Evolutionary conservation across 495 filamentous ascomycete species (phyloP).

Genomic region (Tuber aestivum): DNA sequence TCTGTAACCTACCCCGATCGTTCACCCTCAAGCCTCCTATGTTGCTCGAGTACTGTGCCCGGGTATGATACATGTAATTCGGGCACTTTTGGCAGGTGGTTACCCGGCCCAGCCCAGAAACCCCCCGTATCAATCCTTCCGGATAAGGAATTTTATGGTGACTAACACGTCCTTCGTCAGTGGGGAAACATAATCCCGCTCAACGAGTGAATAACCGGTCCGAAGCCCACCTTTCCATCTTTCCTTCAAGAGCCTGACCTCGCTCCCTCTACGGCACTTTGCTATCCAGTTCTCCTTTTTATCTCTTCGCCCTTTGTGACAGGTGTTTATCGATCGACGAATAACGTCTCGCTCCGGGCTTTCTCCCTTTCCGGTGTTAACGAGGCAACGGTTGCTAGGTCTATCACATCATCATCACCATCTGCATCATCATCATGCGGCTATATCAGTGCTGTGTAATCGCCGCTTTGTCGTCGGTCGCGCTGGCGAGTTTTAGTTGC

Average conservation of each 20-base stretch:
- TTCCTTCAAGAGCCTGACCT: not conserved
- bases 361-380: constrained; percentile 4
- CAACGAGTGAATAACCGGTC: not conserved
- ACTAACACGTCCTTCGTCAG: not conserved
- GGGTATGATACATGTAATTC: not conserved
- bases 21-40: not conserved
- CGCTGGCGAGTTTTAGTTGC: constrained; percentile 26
- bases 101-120: not conserved
- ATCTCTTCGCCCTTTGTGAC: not conserved
- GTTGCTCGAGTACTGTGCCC: not conserved
- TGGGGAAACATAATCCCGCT: not conserved
- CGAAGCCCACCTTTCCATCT: not conserved
- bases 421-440: not conserved
- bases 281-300: not conserved
- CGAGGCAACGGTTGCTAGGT: not conserved
- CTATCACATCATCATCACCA: not conserved
- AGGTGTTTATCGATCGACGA: not conserved
- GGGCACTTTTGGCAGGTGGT: not conserved
- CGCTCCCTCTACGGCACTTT: not conserved
- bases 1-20: not conserved
- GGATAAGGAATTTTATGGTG: not conserved
- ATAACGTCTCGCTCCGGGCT: not conserved
- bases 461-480: constrained; percentile 20
- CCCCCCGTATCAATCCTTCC: not conserved
- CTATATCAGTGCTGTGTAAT: not conserved